Evolutionary conservation across 1,139 yeast species (phyloP), one percentile per base, ranked within the genome.

Genomic region (Blastobotrys arbuscula): DNA sequence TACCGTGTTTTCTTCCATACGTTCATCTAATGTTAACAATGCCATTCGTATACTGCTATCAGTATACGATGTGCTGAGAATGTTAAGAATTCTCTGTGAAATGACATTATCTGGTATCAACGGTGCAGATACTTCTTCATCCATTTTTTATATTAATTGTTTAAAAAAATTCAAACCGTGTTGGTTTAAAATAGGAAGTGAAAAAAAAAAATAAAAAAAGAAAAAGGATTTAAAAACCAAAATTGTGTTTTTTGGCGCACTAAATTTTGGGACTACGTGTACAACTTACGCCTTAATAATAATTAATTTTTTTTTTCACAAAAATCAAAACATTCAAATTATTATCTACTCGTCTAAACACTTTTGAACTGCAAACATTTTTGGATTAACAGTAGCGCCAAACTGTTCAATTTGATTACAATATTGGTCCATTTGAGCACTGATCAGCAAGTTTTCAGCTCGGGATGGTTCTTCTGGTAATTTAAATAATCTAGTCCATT

Each of bases 381-480:
- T 81, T 54, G 80, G 74, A 63, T 78, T 75, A 58, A 80, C 79
- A 52, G 77, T 75, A 55, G 85, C 69, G 21, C 75, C 76, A 45
- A 78, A 74, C 69, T 79, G 78, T 73, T 82, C 76, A 69, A 83
- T 64, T 71, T 81, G 85, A 57, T 76, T 77, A 62, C 89, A 84
- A 61, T 79, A 78, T 57, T 77, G 80, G 63, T 81, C 82, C 57
- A 85, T 80, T 62, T 84, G 81, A 50, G 84, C 81, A 51, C 85
- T 77, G 58, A 79, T 75, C 56, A 86, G 75, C 70, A 86, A 71
- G 66, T 82, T 83, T 60, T 84, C 89, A 58, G 80, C 78, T 62
- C 92, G 76, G 30, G 88, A 79, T 43, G 95, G 94, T 65, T 84
- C 90, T 46, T 70, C 76, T 28, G 94, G 90, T 56, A 84, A 76